Evolutionary conservation across 164 flowering plant species (phyloP), one percentile per base, ranked within the genome.

Genomic region (Protea cynaroides): DNA sequence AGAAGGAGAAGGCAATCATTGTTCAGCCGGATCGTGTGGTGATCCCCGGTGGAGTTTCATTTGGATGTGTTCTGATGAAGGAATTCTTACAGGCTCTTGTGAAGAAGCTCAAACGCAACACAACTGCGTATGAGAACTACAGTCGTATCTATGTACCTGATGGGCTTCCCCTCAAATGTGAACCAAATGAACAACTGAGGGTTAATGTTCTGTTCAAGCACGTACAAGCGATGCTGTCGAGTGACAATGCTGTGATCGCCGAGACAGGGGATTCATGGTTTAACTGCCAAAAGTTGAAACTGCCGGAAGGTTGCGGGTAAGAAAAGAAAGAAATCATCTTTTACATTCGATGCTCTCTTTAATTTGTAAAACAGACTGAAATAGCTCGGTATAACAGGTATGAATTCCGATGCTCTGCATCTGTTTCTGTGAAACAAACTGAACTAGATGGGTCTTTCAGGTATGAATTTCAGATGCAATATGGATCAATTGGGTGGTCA

Each of bases 181-280:
- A 25, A 17, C 73, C 70, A 11, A 37, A 66, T 7, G 77, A 69
- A 40, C 57, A 74, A 12, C 43, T 69, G 57, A 65, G 74, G 53
- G 77, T 66, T 11, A 74, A 74, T 44, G 29, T 81, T 53, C 60
- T 76, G 18, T 81, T 81, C 70, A 72, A 81, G 18, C 84, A 81
- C 59, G 74, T 81, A 19, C 84, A 81, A 69, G 71, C 74, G 61
- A 68, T 81, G 79, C 71, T 81, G 5, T 74, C 81, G 0, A 22
- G 54, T n/a, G 65, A 74, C 25, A 74, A 72, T 3, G 82, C 82
- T 58, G 80, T 81, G 69, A 78, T 81, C 51, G 84, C 84, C 56
- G 84, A 78, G 68, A 76, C 84, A 0, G 82, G 84, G 10, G 84
- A 81, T 49, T 81, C 84, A 11, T 81, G 84, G 84, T 80, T 78